These are phyloP conservation scores for Volutella citrinella DNA, from an alignment of 2,329 filamentous ascomycete species.

Conservation along the genomic window DNA sequence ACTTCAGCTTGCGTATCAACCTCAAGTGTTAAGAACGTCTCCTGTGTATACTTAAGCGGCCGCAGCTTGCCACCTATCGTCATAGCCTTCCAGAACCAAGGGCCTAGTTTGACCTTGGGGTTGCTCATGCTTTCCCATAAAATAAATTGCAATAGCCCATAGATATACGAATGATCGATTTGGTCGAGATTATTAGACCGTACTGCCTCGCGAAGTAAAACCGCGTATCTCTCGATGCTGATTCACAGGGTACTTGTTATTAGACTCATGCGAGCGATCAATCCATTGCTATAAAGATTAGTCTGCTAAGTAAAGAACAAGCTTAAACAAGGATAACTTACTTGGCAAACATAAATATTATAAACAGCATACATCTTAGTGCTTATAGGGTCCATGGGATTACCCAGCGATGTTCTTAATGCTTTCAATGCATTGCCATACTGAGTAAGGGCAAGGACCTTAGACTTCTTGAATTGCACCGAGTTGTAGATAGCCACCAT, in stretches of 20 bases:
- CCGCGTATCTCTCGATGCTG: too few relatives aligned
- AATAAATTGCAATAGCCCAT: too few relatives aligned
- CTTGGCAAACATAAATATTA: background rate
- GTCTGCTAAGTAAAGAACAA: too few relatives aligned
- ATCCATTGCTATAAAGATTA: too few relatives aligned
- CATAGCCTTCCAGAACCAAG: slow-evolving; percentile 20
- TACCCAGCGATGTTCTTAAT: background rate
- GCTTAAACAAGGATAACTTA: too few relatives aligned
- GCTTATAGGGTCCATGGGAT: background rate
- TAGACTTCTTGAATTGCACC: slow-evolving; percentile 2
- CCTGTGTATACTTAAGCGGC: slow-evolving; percentile 11
- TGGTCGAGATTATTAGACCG: too few relatives aligned
- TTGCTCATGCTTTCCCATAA: slow-evolving; percentile 17
- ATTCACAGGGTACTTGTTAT: too few relatives aligned
- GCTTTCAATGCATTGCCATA: background rate
- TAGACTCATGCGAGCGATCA: too few relatives aligned
- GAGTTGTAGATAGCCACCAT: slow-evolving; percentile 7
- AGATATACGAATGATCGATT: too few relatives aligned
- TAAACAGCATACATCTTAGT: background rate
- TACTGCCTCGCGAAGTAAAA: too few relatives aligned
- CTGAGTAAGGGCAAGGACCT: background rate
- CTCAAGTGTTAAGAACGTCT: background rate
- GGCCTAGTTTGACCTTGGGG: slow-evolving; percentile 12
- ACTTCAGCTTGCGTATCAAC: background rate
- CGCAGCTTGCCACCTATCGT: slow-evolving; percentile 5